Conservation (phyloP, 1,139 yeast genomes). For the Taphrina populina region DNA sequence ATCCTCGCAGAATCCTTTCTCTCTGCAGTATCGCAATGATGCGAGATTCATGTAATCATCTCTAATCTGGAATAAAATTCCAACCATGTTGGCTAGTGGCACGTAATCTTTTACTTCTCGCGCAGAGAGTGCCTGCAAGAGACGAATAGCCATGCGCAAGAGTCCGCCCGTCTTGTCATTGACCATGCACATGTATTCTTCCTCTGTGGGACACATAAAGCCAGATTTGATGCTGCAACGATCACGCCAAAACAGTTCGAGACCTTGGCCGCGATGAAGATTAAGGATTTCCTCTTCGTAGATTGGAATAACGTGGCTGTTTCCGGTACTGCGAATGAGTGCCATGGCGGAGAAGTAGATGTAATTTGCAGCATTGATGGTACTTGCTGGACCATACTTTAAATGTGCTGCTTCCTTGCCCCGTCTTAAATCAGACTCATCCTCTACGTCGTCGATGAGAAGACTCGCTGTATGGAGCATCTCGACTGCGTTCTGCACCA, state of each 20-base stretch:
- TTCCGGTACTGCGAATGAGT: constrained; percentile 9
- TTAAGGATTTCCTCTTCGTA: constrained; percentile 67
- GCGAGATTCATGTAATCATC: constrained; percentile 48
- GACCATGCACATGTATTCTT: constrained; percentile 75
- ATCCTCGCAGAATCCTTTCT: constrained; percentile 86
- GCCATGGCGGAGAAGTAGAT: constrained; percentile 70
- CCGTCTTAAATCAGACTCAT: constrained; percentile 64
- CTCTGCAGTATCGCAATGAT: constrained; percentile 59
- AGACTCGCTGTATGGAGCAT: constrained; percentile 66
- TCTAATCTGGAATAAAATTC: constrained; percentile 75
- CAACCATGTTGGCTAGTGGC: constrained; percentile 72
- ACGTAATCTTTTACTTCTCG: constrained; percentile 45
- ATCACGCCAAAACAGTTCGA: constrained; percentile 87
- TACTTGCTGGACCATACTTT: constrained; percentile 70
- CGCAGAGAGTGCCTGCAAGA: constrained; percentile 52
- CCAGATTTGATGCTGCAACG: constrained; percentile 38
- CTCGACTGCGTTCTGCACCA: constrained; percentile 53
- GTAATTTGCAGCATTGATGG: constrained; percentile 78
- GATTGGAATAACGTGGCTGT: constrained; percentile 10
- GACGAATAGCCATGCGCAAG: constrained; percentile 66
- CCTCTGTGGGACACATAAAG: constrained; percentile 61
- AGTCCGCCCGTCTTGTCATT: constrained; percentile 87
- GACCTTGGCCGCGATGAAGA: constrained; percentile 84
- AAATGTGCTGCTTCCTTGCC: constrained; percentile 78
- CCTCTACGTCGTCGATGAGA: constrained; percentile 84